phyloP scores from a whole-genome alignment of 768 basidiomycete genomes.

The Gymnopilus junonius region DNA sequence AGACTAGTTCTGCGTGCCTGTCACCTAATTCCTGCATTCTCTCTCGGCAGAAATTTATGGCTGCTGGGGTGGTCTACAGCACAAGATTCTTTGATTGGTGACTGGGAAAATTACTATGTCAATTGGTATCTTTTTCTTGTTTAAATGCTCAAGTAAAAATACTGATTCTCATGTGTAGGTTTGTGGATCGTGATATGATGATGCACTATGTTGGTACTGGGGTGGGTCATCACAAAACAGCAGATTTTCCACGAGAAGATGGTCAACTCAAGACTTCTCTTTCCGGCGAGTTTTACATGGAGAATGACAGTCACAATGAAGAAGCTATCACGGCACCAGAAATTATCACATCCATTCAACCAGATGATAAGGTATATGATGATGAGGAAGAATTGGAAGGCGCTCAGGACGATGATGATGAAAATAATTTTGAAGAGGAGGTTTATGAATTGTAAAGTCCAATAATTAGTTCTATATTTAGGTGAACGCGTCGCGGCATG shows the following conservation, averaged over 20 bases:
- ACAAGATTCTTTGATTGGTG: not conserved
- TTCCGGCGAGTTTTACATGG: not conserved
- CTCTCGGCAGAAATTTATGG: conserved; percentile 18
- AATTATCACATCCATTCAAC: not conserved
- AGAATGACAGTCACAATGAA: not conserved
- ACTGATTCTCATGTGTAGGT: not conserved
- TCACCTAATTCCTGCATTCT: conserved; percentile 32
- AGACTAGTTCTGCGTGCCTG: conserved; percentile 26
- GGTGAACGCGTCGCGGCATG: not conserved
- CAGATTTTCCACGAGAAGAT: conserved; percentile 11
- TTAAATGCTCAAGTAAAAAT: not conserved
- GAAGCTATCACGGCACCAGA: not conserved
- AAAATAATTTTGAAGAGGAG: not conserved
- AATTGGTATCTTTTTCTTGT: conserved; percentile 29
- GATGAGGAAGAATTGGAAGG: not conserved
- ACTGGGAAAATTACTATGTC: conserved; percentile 37
- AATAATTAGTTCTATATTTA: not conserved
- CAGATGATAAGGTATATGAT: not conserved
- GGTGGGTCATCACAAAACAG: conserved; percentile 7
- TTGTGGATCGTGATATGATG: conserved; percentile 17
- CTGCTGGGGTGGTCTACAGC: conserved; percentile 17
- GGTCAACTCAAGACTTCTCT: not conserved
- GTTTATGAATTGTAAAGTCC: not conserved
- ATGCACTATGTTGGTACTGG: conserved; percentile 10
- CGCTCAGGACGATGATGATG: not conserved